A percentile compares a stretch with the other conserved stretches of the same genome.
These are phyloP conservation scores for Penicillium lividum DNA, from an alignment of 495 filamentous ascomycete genomes.

Conservation along the genomic window DNA sequence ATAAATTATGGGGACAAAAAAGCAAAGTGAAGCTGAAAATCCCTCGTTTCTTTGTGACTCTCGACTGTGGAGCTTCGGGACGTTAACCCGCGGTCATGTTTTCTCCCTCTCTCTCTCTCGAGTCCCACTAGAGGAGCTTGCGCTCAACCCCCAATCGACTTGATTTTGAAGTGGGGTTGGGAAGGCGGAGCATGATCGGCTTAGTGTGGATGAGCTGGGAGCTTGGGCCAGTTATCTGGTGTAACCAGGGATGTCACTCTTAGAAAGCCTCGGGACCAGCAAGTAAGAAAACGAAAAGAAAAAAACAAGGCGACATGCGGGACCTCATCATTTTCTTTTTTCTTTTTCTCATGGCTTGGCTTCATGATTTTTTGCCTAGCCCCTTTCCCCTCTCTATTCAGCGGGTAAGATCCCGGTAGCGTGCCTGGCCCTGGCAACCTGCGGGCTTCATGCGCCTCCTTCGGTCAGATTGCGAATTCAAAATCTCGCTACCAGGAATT, in stretches of 20 bases:
- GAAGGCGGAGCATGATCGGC: slow-evolving; percentile 32
- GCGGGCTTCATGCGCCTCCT: slow-evolving; percentile 32
- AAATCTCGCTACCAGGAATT: slow-evolving; percentile 33
- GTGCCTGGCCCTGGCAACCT: slow-evolving; percentile 29
- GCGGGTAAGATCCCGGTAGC: slow-evolving; percentile 23
- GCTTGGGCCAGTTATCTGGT: slow-evolving; percentile 39
- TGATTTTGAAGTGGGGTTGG: slow-evolving; percentile 24
- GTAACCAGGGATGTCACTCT: slow-evolving; percentile 20
- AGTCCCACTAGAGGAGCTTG: slow-evolving; percentile 12
- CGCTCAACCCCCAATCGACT: slow-evolving; percentile 14
- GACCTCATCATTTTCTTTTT: slow-evolving; percentile 8
- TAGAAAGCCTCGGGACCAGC: slow-evolving; percentile 12
- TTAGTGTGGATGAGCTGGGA: slow-evolving; percentile 28
- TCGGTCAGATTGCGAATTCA: slow-evolving; percentile 34
- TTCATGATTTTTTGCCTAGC: not conserved
- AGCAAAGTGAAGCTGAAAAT: slow-evolving; percentile 16
- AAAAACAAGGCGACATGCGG: slow-evolving; percentile 10
- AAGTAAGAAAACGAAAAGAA: slow-evolving; percentile 12
- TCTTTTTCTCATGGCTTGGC: not conserved
- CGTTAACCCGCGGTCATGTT: slow-evolving; percentile 11
- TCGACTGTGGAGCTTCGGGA: slow-evolving; percentile 28
- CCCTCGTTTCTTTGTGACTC: slow-evolving; percentile 9
- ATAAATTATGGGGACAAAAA: slow-evolving; percentile 13
- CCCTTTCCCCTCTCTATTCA: slow-evolving; percentile 3
- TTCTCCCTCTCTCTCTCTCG: slow-evolving; percentile 9